A percentile compares a stretch with the other conserved stretches of the same genome.
Conservation (phyloP, 352 stramenopile species). For the Globisporangium mamillatum region DNA sequence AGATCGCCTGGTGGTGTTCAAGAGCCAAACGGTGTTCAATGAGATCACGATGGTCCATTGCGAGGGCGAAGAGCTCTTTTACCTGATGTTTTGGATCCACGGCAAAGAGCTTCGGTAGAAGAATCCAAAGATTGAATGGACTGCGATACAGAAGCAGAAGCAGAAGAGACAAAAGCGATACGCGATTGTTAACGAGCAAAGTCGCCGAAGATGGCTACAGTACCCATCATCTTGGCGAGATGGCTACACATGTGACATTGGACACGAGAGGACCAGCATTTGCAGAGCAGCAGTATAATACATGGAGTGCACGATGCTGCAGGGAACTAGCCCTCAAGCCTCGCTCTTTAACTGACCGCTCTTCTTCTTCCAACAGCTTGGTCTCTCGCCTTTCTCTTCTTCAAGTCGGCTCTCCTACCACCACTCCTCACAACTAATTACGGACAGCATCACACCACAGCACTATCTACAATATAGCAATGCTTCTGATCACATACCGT, state of each 20-base stretch:
- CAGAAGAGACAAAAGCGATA: neutral
- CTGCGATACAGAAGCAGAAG: neutral
- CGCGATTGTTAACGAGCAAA: neutral
- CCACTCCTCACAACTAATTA: too few species aligned
- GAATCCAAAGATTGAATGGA: neutral
- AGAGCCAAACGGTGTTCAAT: slow-evolving; percentile 67
- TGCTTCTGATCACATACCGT: neutral
- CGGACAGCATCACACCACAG: too few species aligned
- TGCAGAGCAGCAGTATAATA: too few species aligned
- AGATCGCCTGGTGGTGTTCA: slow-evolving; percentile 68
- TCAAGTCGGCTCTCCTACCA: too few species aligned
- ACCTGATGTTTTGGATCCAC: slow-evolving; percentile 83
- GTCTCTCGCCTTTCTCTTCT: too few species aligned
- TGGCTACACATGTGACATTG: too few species aligned
- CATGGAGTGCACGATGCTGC: too few species aligned
- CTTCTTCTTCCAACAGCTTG: too few species aligned
- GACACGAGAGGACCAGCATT: too few species aligned
- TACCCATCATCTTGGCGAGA: neutral
- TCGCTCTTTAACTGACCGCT: too few species aligned
- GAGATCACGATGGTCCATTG: slow-evolving; percentile 44
- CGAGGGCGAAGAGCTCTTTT: slow-evolving; percentile 40
- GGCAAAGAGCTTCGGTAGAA: slow-evolving; percentile 37
- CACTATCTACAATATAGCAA: neutral
- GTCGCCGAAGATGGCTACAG: neutral
- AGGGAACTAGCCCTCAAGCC: too few species aligned